Evolutionary conservation across 495 filamentous ascomycete genomes (phyloP), one percentile per base, ranked within the genome.

Genomic region (Hyphodiscus hymeniophilus): DNA sequence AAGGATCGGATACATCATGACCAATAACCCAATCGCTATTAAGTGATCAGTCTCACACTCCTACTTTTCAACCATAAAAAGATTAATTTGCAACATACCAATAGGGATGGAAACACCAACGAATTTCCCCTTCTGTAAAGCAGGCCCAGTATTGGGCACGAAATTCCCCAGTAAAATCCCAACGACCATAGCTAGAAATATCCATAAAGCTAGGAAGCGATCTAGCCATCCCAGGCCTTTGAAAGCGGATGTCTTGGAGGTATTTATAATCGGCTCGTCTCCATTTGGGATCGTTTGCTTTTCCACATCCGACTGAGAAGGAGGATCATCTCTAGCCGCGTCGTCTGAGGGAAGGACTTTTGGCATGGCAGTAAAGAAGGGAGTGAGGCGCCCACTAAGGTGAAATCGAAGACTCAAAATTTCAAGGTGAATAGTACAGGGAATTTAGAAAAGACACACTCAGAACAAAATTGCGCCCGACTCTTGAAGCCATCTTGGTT

Each of bases 111-210:
- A 85, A 22, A 94, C 88, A 1, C 75, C 79, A 5, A 72, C 75
- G 62, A 94, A 89, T 32, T 73, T 74, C 0, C 88, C 86, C 44
- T 73, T 75, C 50, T 90, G 77, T 32, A 92, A 66, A 11, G 78
- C 75, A 1, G 69, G 71, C 0, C 74, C 80, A 0, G 75, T 76
- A 18, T 65, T 66, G 0, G 76, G 72, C 3, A 87, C 86, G 50
- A 89, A 88, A 61, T 89, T 90, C 8, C 85, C 87, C 1, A 94
- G 66, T 5, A 90, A 70, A 48, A 92, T 82, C 13, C 88, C 89
- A 31, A 89, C 64, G 0, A 73, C 72, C 83, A 94, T 94, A 21
- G 86, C 86, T 6, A 92, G 77, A 32, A 94, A 74, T 59, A 94
- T 92, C 88, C 89, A 92, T 5, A 89, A 11, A 3, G 82, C 87